Base-by-base conservation (phyloP, 2,329 filamentous ascomycete species). In the Calonectria multiphialidica region DNA sequence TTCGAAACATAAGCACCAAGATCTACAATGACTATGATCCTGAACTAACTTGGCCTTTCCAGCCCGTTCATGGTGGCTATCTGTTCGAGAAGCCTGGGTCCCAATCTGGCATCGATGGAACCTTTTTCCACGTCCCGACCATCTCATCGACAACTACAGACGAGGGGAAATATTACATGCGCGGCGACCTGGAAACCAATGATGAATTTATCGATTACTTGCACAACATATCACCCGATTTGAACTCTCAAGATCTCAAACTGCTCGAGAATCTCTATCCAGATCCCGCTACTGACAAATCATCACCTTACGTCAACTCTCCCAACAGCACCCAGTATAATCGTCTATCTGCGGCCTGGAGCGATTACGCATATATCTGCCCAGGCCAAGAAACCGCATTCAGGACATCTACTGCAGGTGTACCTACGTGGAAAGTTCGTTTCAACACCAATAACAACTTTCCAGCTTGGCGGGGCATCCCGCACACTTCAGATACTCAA, bases 21-120 rank as follows among this genome's bases (percentile, higher is more conserved):
- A 67, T 87, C 3, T 87, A 83, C 68, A 76, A 81, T 2, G 81
- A 83, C 0, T 83, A 84, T 5, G 77, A 84, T 5, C 81, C 82
- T 18, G 82, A 82, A 44, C 78, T 86, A 30, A 88, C 85, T 0
- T 88, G 87, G 87, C 86, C 87, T 0, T 88, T 86, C 78, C 87
- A 88, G 63, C 87, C 87, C 1, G 83, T 84, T 0, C 85, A 86
- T 0, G 85, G 86, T 0, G 87, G 86, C 0, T 84, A 84, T 0
- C 69, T 88, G 0, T 80, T 88, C 4, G 86, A 88, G 74, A 87
- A 87, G 66, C 81, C 83, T 6, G 87, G 87, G 21, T 88, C 86
- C 0, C 82, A 75, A 71, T 84, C 77, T 72, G 83, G 77, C 55
- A 80, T 80, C n/a, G 82, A 85, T 8, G 82, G 78, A 4, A 83